Conservation (phyloP, 2,329 filamentous ascomycete species). For the Fusarium incarnatum region DNA sequence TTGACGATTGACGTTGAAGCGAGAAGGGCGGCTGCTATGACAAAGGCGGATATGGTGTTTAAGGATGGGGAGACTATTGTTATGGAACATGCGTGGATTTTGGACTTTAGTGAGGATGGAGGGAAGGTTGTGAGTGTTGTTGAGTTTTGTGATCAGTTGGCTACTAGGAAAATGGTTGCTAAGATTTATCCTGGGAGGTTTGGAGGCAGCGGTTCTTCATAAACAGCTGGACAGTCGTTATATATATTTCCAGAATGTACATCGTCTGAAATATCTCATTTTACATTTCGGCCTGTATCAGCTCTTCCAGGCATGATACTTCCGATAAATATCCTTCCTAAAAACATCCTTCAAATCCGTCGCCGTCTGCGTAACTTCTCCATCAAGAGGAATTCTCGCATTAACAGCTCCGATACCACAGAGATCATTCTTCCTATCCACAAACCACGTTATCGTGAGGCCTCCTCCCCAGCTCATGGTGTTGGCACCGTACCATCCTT, state of each 20-base stretch:
- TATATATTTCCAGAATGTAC: not conserved
- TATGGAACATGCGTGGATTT: slow-evolving; percentile 8
- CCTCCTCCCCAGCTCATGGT: slow-evolving; percentile 62
- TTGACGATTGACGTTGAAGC: not conserved
- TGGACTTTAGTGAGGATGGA: not conserved
- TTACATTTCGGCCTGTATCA: not conserved
- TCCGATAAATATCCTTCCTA: slow-evolving; percentile 56
- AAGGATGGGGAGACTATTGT: not conserved
- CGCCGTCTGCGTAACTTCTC: slow-evolving; percentile 13
- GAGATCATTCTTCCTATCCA: slow-evolving; percentile 60
- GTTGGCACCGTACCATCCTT: slow-evolving; percentile 57
- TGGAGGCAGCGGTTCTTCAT: not conserved
- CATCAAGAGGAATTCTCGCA: slow-evolving; percentile 51
- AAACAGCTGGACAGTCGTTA: no score
- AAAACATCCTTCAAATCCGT: slow-evolving; percentile 56
- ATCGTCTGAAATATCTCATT: not conserved
- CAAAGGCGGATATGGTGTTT: not conserved
- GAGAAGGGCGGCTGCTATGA: not conserved
- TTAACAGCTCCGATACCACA: slow-evolving; percentile 58
- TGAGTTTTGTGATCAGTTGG: not conserved
- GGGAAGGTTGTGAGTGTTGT: not conserved
- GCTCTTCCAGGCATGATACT: slow-evolving; percentile 38
- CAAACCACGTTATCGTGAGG: slow-evolving; percentile 60
- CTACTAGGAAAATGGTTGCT: not conserved
- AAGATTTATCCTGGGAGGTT: not conserved